Percentiles rank a stretch among this genome's conserved stretches.
phyloP scores from a whole-genome alignment of 345 rosid genomes.

The Carallia brachiata region DNA sequence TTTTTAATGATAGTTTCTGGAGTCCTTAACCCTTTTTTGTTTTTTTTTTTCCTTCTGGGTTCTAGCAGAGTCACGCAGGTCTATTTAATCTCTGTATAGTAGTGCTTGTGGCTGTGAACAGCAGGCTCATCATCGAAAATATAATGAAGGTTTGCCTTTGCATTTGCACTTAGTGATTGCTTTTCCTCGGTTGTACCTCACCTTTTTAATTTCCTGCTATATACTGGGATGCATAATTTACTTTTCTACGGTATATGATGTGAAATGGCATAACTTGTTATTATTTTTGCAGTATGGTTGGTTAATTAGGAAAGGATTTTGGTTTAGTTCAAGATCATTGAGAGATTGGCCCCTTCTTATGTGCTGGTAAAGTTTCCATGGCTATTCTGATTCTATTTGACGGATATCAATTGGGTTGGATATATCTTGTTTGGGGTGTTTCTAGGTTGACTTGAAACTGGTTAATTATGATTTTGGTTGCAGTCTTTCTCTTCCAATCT shows the following conservation, averaged over 20 bases:
- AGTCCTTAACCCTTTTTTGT: not conserved
- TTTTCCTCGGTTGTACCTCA: not conserved
- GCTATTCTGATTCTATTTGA: not conserved
- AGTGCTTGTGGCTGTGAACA: conserved; percentile 91
- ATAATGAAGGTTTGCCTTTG: conserved; percentile 69
- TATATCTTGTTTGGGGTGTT: not conserved
- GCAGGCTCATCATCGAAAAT: conserved; percentile 94
- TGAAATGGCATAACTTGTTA: not conserved
- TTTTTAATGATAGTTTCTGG: not conserved
- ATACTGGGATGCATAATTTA: not conserved
- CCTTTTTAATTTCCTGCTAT: not conserved
- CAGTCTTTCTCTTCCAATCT: conserved; percentile 80
- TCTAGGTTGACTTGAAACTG: not conserved
- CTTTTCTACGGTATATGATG: not conserved
- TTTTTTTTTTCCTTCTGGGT: not conserved
- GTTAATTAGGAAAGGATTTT: conserved; percentile 82
- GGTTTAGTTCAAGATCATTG: conserved; percentile 87
- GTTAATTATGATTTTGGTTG: conserved; percentile 17
- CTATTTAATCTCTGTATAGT: conserved; percentile 93
- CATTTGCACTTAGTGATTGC: not conserved
- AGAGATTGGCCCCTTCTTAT: conserved; percentile 98
- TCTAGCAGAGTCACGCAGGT: conserved; percentile 92
- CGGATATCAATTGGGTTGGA: not conserved
- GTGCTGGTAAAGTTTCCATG: conserved; percentile 67
- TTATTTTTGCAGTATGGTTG: conserved; percentile 77